phyloP scores from a whole-genome alignment of 2,329 filamentous ascomycete genomes.

The Fusarium siculi region DNA sequence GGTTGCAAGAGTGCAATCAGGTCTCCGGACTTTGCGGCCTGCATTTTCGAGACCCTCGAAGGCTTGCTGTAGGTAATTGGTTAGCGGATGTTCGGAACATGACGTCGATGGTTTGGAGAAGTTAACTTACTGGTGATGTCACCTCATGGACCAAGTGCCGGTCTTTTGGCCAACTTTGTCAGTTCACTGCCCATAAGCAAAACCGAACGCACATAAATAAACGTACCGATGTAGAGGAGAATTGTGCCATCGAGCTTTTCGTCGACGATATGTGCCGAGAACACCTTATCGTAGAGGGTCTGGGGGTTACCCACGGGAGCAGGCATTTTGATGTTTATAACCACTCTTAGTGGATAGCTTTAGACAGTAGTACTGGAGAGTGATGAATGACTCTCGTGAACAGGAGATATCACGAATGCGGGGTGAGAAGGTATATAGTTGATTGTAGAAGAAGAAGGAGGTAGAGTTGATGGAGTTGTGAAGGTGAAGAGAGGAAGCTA shows the following conservation, averaged over 20 bases:
- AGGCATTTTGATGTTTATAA: slow-evolving; percentile 71
- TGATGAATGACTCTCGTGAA: not conserved
- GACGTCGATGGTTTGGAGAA: slow-evolving; percentile 4
- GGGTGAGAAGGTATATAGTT: not conserved
- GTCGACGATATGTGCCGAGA: slow-evolving; percentile 92
- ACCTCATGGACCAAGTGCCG: slow-evolving; percentile 98
- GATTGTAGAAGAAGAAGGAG: not conserved
- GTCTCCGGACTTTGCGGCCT: slow-evolving; percentile 85
- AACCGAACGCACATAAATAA: not conserved
- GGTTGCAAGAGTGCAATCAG: slow-evolving; percentile 95
- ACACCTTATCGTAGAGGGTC: slow-evolving; percentile 98
- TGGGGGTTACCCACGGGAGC: slow-evolving; percentile 75
- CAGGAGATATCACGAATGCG: not conserved
- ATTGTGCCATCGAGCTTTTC: slow-evolving; percentile 94
- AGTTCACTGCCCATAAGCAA: slow-evolving; percentile 6
- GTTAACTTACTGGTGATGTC: slow-evolving; percentile 82
- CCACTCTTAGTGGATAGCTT: not conserved
- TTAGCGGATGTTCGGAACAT: slow-evolving; percentile 26
- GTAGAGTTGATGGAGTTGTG: not conserved
- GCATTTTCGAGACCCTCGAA: slow-evolving; percentile 96
- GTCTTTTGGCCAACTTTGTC: slow-evolving; percentile 61
- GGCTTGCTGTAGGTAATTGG: slow-evolving; percentile 74
- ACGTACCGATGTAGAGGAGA: slow-evolving; percentile 89
- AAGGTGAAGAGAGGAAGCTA: slow-evolving; percentile 14
- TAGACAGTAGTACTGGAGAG: not conserved